Conservation (phyloP, 805 yeast genomes). For the Myxozyma geophila region DNA sequence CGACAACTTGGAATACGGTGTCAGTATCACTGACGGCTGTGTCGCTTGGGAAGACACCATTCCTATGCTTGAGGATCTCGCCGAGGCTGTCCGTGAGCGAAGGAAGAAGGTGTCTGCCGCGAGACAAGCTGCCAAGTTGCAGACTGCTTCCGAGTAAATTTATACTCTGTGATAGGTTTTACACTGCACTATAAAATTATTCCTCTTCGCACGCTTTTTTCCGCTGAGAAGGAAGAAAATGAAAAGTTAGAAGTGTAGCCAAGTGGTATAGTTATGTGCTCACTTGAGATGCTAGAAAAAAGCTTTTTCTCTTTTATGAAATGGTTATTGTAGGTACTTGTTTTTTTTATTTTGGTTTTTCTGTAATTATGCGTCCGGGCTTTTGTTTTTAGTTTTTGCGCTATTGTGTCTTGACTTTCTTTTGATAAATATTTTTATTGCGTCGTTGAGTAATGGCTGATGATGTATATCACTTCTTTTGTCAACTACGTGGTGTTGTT, state of each 20-base stretch:
- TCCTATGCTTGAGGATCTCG: constrained; percentile 73
- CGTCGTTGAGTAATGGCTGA: background rate
- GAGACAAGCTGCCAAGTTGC: constrained; percentile 12
- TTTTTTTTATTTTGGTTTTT: background rate
- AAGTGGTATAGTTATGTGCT: too few relatives aligned
- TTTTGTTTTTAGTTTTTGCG: background rate
- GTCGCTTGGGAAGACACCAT: constrained; percentile 91
- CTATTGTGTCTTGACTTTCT: background rate
- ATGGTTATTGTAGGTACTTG: too few relatives aligned
- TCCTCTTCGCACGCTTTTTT: too few relatives aligned
- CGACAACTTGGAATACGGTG: constrained; percentile 81
- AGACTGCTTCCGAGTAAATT: constrained; percentile 2
- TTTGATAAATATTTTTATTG: background rate
- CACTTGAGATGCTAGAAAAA: too few relatives aligned
- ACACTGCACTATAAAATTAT: background rate
- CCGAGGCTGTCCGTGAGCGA: constrained; percentile 81
- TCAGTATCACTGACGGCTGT: constrained; percentile 96
- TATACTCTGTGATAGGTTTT: background rate
- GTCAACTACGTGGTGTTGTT: too few relatives aligned
- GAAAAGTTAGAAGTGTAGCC: too few relatives aligned
- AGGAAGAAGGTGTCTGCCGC: constrained; percentile 14
- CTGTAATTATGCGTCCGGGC: background rate
- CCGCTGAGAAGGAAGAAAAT: too few relatives aligned
- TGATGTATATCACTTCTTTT: too few relatives aligned
- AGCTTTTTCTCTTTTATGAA: too few relatives aligned